Percentiles rank a stretch among this genome's conserved stretches.
These are phyloP conservation scores for Carnegiea gigantea DNA, from an alignment of 179 eudicot species.

Conservation along the genomic window DNA sequence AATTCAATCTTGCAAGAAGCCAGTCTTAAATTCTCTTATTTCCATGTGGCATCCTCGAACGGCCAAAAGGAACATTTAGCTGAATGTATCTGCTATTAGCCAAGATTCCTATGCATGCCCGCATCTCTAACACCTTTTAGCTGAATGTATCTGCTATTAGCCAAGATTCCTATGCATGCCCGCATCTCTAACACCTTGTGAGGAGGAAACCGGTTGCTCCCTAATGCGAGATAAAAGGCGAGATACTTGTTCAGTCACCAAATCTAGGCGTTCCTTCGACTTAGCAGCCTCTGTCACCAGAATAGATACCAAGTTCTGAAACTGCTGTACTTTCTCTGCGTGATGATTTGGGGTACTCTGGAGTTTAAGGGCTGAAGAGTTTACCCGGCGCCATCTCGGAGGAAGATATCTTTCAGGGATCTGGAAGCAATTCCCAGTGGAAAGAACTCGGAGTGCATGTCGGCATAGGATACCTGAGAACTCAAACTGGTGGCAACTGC, in stretches of 20 bases:
- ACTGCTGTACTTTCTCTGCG: slow-evolving; percentile 59
- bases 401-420: slow-evolving; percentile 91
- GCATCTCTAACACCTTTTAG: slow-evolving; percentile 38
- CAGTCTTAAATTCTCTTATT: neutral
- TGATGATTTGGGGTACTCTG: slow-evolving; percentile 42
- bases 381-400: slow-evolving; percentile 72
- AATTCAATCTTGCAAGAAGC: neutral
- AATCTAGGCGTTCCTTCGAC: slow-evolving; percentile 75
- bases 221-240: slow-evolving; percentile 63
- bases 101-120: slow-evolving; percentile 33
- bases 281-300: slow-evolving; percentile 76
- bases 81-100: neutral
- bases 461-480: slow-evolving; percentile 86
- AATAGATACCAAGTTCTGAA: slow-evolving; percentile 73
- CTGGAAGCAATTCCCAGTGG: slow-evolving; percentile 87
- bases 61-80: neutral
- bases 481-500: slow-evolving; percentile 85
- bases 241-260: slow-evolving; percentile 79
- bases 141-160: neutral
- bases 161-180: slow-evolving; percentile 34
- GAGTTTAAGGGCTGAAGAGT: slow-evolving; percentile 39
- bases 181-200: slow-evolving; percentile 45
- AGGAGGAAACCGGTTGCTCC: slow-evolving; percentile 57
- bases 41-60: neutral
- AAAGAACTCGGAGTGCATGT: slow-evolving; percentile 88